Conservation (phyloP, 768 basidiomycete genomes). For the Amyloporia xantha region DNA sequence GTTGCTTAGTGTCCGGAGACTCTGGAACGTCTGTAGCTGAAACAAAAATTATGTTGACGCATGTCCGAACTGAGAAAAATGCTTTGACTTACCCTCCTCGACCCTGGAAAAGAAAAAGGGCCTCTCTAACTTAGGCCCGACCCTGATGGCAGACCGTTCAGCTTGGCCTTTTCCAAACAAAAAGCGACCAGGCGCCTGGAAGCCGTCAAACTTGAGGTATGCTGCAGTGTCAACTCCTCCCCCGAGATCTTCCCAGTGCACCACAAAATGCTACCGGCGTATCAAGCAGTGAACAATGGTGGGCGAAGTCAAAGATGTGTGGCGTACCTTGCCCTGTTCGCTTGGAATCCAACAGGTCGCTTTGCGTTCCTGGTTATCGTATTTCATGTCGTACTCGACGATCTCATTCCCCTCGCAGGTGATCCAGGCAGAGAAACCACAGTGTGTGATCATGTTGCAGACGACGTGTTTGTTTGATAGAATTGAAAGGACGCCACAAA, state of each 20-base stretch:
- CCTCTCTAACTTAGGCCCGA: slow-evolving; percentile 42
- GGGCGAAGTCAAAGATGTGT: background rate
- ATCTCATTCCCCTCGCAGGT: slow-evolving; percentile 41
- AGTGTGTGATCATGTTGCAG: slow-evolving; percentile 35
- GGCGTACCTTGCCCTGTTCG: slow-evolving; percentile 46
- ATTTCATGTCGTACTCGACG: slow-evolving; percentile 49
- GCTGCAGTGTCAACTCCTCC: slow-evolving; percentile 46
- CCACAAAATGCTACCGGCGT: slow-evolving; percentile 41
- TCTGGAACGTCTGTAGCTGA: too few species aligned
- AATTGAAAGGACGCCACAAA: background rate
- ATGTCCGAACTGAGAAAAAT: too few species aligned
- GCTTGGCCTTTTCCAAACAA: slow-evolving; percentile 50
- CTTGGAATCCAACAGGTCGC: slow-evolving; percentile 69
- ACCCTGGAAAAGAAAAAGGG: slow-evolving; percentile 55
- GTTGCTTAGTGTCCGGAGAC: too few species aligned
- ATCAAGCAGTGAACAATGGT: background rate
- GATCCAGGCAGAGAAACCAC: slow-evolving; percentile 69
- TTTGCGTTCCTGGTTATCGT: slow-evolving; percentile 36
- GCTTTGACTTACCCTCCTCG: slow-evolving; percentile 32
- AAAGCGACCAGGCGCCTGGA: slow-evolving; percentile 56
- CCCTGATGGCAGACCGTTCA: slow-evolving; percentile 46
- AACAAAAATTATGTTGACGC: too few species aligned
- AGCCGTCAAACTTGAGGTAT: slow-evolving; percentile 61
- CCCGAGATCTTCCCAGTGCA: slow-evolving; percentile 62
- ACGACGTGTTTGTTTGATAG: background rate